phyloP scores from a whole-genome alignment of 345 rosid species.

The Eutrema japonicum region DNA sequence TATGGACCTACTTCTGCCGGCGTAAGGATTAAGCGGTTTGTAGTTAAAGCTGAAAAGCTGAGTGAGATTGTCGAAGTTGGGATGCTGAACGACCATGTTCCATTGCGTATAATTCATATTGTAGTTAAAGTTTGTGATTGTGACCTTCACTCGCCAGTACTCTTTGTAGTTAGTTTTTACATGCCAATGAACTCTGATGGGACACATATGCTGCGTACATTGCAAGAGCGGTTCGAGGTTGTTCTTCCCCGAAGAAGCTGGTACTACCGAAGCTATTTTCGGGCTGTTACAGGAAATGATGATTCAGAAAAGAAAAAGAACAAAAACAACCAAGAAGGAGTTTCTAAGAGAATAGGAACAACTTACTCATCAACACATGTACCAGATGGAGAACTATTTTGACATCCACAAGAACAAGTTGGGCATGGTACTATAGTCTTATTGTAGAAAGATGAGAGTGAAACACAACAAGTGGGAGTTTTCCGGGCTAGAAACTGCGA shows the following conservation, averaged over 20 bases:
- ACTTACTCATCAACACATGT: slow-evolving; percentile 81
- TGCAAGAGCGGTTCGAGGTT: slow-evolving; percentile 58
- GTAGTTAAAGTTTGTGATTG: slow-evolving; percentile 83
- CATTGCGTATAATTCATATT: slow-evolving; percentile 77
- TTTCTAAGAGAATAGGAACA: slow-evolving; percentile 40
- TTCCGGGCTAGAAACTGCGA: slow-evolving; percentile 81
- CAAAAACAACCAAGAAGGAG: slow-evolving; percentile 10
- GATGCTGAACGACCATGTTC: slow-evolving; percentile 87
- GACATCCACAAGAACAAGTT: slow-evolving; percentile 87
- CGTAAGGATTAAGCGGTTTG: slow-evolving; percentile 66
- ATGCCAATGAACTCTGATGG: slow-evolving; percentile 92
- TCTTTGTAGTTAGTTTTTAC: slow-evolving; percentile 75
- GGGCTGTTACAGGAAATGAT: slow-evolving; percentile 40
- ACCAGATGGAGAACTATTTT: slow-evolving; percentile 50
- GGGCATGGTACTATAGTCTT: slow-evolving; percentile 76
- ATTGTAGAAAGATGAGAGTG: slow-evolving; percentile 87
- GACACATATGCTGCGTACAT: slow-evolving; percentile 96
- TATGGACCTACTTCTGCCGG: slow-evolving; percentile 63
- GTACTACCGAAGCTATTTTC: slow-evolving; percentile 67
- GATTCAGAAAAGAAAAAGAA: slow-evolving; percentile 10
- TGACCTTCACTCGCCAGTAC: slow-evolving; percentile 84
- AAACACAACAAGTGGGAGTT: slow-evolving; percentile 87
- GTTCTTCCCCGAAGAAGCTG: slow-evolving; percentile 47
- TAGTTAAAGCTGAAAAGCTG: slow-evolving; percentile 72
- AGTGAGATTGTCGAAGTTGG: slow-evolving; percentile 78